A percentile compares a stretch with the other conserved stretches of the same genome.
phyloP scores from a whole-genome alignment of 768 basidiomycete species.

The Tylopilus subfusipes region DNA sequence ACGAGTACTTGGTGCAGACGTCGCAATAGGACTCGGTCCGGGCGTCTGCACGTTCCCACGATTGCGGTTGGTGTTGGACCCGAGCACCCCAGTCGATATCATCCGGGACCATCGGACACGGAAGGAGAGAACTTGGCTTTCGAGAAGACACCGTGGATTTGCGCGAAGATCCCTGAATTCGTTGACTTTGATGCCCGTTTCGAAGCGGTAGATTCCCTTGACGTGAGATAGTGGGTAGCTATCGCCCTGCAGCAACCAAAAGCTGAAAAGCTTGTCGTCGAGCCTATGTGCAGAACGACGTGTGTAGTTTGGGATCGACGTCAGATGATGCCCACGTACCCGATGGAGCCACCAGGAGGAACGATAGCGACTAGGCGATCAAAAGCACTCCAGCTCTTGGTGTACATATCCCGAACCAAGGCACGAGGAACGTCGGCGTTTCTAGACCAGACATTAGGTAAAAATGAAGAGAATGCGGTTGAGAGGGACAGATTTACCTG shows the following conservation, averaged over 20 bases:
- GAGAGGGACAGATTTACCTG: constrained; percentile 42
- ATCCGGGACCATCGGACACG: constrained; percentile 79
- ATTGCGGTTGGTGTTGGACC: constrained; percentile 33
- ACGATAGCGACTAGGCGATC: constrained; percentile 85
- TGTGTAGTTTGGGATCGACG: neutral
- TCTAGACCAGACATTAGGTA: constrained; percentile 34
- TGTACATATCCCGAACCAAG: constrained; percentile 86
- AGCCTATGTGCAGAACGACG: constrained; percentile 43
- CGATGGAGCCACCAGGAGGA: constrained; percentile 86
- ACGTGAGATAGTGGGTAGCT: constrained; percentile 71
- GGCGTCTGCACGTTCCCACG: constrained; percentile 33
- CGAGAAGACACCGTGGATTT: constrained; percentile 82
- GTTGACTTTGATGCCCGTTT: constrained; percentile 82
- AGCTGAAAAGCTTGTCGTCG: constrained; percentile 88
- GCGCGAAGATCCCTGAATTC: constrained; percentile 88
- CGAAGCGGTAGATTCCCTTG: constrained; percentile 84
- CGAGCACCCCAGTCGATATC: constrained; percentile 64
- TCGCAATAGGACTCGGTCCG: constrained; percentile 23
- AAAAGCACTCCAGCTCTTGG: constrained; percentile 90
- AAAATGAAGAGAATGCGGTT: neutral
- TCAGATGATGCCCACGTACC: constrained; percentile 44
- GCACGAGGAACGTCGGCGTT: constrained; percentile 85
- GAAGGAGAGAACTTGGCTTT: constrained; percentile 78
- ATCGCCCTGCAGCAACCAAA: constrained; percentile 83
- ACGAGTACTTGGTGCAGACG: constrained; percentile 21